These are phyloP conservation scores for Plasmodium knowlesi DNA, from an alignment of 169 alveolate species.

Conservation along the genomic window DNA sequence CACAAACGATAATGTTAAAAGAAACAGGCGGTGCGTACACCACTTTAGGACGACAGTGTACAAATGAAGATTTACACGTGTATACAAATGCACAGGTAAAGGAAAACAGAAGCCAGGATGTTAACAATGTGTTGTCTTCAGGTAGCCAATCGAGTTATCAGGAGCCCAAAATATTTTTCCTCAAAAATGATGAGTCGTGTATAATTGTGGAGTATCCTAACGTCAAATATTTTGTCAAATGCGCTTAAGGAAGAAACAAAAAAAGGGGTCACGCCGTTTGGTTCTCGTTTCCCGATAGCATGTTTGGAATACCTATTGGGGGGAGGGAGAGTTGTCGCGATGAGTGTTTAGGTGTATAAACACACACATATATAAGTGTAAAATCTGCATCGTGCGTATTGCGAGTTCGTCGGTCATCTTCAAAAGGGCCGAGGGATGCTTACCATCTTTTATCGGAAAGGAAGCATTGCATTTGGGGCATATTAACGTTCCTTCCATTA, in stretches of 20 bases:
- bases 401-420: neutral
- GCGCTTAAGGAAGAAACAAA: slow-evolving; percentile 11
- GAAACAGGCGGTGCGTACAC: neutral
- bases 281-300: slow-evolving; percentile 60
- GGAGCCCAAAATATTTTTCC: slow-evolving; percentile 51
- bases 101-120: neutral
- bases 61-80: neutral
- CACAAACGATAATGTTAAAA: neutral
- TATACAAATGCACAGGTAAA: neutral
- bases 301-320: slow-evolving; percentile 57
- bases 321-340: neutral
- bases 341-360: neutral
- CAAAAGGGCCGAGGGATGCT: neutral
- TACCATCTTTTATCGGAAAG: slow-evolving; percentile 83
- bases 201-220: slow-evolving; percentile 71
- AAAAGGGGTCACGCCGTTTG: slow-evolving; percentile 2
- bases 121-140: slow-evolving; percentile 17
- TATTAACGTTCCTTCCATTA: slow-evolving; percentile 79
- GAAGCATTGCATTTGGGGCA: slow-evolving; percentile 82
- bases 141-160: slow-evolving; percentile 1
- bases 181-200: slow-evolving; percentile 45
- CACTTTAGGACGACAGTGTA: neutral
- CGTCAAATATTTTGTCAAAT: slow-evolving; percentile 45
- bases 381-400: neutral
- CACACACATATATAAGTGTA: neutral